Conservation (phyloP, 495 filamentous ascomycete species). For the Immersiella caudata region DNA sequence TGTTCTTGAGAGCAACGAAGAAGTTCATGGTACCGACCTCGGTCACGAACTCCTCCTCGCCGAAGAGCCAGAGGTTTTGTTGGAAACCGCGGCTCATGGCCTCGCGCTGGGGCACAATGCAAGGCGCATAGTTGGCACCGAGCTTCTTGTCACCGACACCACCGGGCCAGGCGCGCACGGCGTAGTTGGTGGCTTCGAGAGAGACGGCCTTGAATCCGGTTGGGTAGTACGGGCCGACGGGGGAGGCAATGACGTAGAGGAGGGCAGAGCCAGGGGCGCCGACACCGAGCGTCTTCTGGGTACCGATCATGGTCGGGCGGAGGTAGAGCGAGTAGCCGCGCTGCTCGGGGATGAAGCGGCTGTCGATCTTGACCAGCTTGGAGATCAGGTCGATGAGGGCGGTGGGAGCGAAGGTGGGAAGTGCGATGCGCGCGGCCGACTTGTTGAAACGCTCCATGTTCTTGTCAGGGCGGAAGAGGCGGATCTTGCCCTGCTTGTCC, state of each 20-base stretch:
- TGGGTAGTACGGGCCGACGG: slow-evolving; percentile 96
- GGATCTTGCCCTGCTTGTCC: slow-evolving; percentile 69
- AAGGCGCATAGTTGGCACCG: slow-evolving; percentile 96
- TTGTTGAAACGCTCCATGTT: slow-evolving; percentile 95
- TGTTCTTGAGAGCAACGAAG: slow-evolving; percentile 79
- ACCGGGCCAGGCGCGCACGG: slow-evolving; percentile 95
- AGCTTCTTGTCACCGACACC: slow-evolving; percentile 97
- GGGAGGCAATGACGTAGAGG: slow-evolving; percentile 91
- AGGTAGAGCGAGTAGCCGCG: slow-evolving; percentile 93
- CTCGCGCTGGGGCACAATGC: slow-evolving; percentile 88
- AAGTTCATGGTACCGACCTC: slow-evolving; percentile 99
- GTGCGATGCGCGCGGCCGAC: slow-evolving; percentile 84
- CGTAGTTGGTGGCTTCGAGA: slow-evolving; percentile 90
- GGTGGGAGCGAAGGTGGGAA: slow-evolving; percentile 76
- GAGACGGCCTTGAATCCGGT: slow-evolving; percentile 96
- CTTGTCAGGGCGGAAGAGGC: slow-evolving; percentile 91
- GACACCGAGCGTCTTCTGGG: slow-evolving; percentile 89
- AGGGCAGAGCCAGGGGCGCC: slow-evolving; percentile 88
- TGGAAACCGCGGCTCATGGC: slow-evolving; percentile 90
- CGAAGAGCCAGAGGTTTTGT: slow-evolving; percentile 97
- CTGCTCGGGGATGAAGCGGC: slow-evolving; percentile 81
- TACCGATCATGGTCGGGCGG: slow-evolving; percentile 95
- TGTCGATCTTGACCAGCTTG: slow-evolving; percentile 75
- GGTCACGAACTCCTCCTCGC: slow-evolving; percentile 89
- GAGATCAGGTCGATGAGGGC: slow-evolving; percentile 78